Evolutionary conservation across 2,329 filamentous ascomycete species (phyloP), one percentile per base, ranked within the genome.

Genomic region (Alternaria gaisen): DNA sequence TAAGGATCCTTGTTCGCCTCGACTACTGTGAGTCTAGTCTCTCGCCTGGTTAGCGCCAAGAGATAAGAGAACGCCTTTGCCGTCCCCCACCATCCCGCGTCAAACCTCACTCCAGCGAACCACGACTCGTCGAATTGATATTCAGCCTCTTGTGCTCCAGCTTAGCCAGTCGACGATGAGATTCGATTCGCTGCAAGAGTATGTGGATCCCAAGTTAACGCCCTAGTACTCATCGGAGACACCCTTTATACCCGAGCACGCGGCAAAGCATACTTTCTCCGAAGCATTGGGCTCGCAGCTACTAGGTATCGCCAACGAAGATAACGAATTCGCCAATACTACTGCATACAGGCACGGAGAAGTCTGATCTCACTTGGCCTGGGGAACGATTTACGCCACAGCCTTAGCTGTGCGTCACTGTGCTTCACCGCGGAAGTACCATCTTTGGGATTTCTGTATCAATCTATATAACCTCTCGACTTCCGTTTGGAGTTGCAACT

Each of bases 401-500:
- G 60, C 63, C 59, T 66, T 66, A 65, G 59, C 67, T 65, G 64
- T 70, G 70, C 70, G 69, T 72, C 70, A 69, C 66, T 53, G 51
- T 63, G 53, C 59, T 70, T 62, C 64, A 77, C 75, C 75, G 75
- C 75, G 74, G 75, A 78, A 72, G 73, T 78, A 70, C 65, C 58
- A 47, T 63, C 52, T 66, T 62, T 50, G 36, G 55, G 50, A 20
- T 53, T 51, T 63, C 61, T 64, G 59, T 62, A 58, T 64, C 57
- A 9, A 41, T 53, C 52, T 74, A 73, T 75, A 73, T 72, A 74
- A 69, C 58, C 54, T 58, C 63, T 65, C 24, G 59, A 53, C 53
- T 57, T 52, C 53, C 61, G 48, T 64, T 63, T 64, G 66, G 57
- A 53, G 53, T 54, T 34, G 28, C 48, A 47, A 56, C 62, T 58